Base-by-base conservation (phyloP, 139 green algal species). In the Zygnema cylindricum region DNA sequence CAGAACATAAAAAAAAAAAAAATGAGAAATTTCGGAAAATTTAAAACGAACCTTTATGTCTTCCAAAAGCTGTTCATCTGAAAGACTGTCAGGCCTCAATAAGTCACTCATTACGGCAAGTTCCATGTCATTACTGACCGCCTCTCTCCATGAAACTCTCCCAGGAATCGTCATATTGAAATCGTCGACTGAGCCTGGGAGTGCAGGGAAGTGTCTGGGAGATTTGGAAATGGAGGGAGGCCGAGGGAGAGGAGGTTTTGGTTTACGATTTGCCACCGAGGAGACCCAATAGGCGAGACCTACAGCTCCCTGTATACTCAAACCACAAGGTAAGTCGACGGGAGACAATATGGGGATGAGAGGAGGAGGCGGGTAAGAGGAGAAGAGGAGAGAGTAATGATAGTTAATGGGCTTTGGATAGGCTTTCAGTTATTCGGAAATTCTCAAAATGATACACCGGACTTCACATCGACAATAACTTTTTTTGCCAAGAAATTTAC, bases 221-320 rank as follows among this genome's bases (percentile, higher is more conserved):
- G 16, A 16, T 16, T 63, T 63, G 7, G 49, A 16, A 16, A 63
- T 7, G 49, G 49, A 63, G 49, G 49, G 16, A 7, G 16, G 36
- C 11, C 71, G 71, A 3, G 71, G 38, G 7, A 36, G 3, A 33
- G 35, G 38, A 7, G 38, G 69, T 23, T 35, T n/a, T 54, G 79
- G 73, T 69, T 88, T 88, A n/a, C 83, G 55, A 69, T 88, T 88
- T 35, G 83, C 83, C 63, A 88, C 83, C 25, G 86, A 91, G 2
- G 78, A 82, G 38, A 91, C 78, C 86, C 86, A 91, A 55, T 82
- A 89, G 86, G 86, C 63, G 35, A 91, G 86, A 0, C 86, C 86
- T 54, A 91, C 86, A n/a, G 86, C 86, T 2, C 86, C 86, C 85
- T 88, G 83, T 16, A 43, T 16, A 79, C 7, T 16, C 36, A 79